phyloP scores from a whole-genome alignment of 257 asterid species.

The Paraleonurus japonicus region DNA sequence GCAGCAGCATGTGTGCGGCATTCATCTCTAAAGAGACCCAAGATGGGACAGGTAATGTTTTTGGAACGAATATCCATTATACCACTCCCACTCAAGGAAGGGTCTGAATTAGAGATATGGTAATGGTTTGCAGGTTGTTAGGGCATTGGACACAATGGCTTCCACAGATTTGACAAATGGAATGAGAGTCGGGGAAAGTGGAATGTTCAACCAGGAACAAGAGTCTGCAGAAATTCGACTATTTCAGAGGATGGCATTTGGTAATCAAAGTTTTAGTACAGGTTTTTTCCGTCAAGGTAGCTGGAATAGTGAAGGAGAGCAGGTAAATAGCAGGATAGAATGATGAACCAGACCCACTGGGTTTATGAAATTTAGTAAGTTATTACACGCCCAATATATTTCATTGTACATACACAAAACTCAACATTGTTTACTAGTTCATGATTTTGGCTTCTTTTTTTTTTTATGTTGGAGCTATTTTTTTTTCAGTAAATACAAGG shows the following conservation, averaged over 20 bases:
- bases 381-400: neutral
- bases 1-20: conserved; percentile 62
- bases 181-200: conserved; percentile 89
- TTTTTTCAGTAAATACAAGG: neutral
- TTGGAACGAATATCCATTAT: neutral
- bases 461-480: neutral
- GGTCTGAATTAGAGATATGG: neutral
- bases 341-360: conserved; percentile 1
- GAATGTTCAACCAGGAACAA: conserved; percentile 44
- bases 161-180: conserved; percentile 68
- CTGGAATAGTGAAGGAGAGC: conserved; percentile 32
- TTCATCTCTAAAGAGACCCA: conserved; percentile 50
- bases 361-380: no score
- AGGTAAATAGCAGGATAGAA: conserved; percentile 29
- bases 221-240: conserved; percentile 72
- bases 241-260: conserved; percentile 83
- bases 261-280: conserved; percentile 52
- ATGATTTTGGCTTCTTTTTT: conserved; percentile 13
- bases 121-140: conserved; percentile 50
- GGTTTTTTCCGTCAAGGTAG: conserved; percentile 50
- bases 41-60: conserved; percentile 50
- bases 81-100: neutral
- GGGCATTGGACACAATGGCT: conserved; percentile 68
- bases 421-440: conserved; percentile 8
- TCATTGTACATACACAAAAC: neutral